phyloP scores from a whole-genome alignment of 2,329 filamentous ascomycete species.

The Xylariales sp. region DNA sequence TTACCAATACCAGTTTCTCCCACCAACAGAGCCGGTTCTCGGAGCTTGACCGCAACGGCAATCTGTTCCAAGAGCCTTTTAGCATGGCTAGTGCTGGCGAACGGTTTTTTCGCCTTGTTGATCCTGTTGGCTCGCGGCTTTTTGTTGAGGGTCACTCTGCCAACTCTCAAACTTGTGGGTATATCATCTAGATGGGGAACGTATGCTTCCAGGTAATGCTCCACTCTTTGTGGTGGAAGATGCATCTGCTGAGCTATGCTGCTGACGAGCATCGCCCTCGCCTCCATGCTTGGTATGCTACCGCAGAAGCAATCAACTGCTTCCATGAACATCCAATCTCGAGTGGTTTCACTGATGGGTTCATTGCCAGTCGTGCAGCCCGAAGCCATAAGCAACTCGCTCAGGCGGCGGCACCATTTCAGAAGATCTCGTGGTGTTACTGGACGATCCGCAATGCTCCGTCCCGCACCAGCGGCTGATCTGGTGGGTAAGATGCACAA shows the following conservation, averaged over 20 bases:
- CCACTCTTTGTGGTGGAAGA: conserved; percentile 74
- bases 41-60: conserved; percentile 72
- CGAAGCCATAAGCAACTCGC: conserved; percentile 56
- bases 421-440: conserved; percentile 67
- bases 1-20: conserved; percentile 98
- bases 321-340: conserved; percentile 88
- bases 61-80: conserved; percentile 85
- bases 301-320: conserved; percentile 89
- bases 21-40: conserved; percentile 91
- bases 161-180: conserved; percentile 56
- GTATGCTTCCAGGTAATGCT: conserved; percentile 71
- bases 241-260: conserved; percentile 84
- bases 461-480: conserved; percentile 25
- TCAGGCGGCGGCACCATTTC: conserved; percentile 83
- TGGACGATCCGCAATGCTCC: conserved; percentile 38
- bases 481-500: conserved; percentile 39
- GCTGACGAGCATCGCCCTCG: conserved; percentile 56
- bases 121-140: conserved; percentile 46
- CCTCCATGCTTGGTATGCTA: conserved; percentile 63
- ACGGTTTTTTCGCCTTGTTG: conserved; percentile 58
- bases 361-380: conserved; percentile 65
- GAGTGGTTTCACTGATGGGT: conserved; percentile 64
- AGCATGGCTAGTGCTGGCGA: conserved; percentile 85
- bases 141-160: conserved; percentile 61
- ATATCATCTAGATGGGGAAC: conserved; percentile 65